Evolutionary conservation across 495 filamentous ascomycete genomes (phyloP).

Genomic region (Aspergillus egyptiacus): DNA sequence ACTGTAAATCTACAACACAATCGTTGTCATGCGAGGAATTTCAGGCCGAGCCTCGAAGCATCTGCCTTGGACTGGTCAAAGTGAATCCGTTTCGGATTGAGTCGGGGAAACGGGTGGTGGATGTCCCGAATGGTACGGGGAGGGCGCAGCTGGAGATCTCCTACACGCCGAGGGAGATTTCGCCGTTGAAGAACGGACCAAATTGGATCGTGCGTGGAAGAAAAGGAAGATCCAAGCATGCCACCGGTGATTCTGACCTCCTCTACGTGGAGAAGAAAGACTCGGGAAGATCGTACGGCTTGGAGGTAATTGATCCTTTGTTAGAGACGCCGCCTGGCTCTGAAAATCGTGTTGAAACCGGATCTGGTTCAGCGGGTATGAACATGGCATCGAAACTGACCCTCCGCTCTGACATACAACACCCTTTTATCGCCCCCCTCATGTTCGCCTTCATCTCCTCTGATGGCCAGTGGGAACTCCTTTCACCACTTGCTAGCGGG

Average conservation of each 20-base stretch:
- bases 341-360: too few relatives aligned
- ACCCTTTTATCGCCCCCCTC: constrained; percentile 9
- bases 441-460: constrained; percentile 1
- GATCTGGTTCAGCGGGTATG: too few relatives aligned
- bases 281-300: neutral
- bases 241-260: neutral
- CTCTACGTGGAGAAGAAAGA: constrained; percentile 5
- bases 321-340: too few relatives aligned
- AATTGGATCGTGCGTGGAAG: neutral
- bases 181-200: neutral
- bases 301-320: neutral
- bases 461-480: neutral
- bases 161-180: neutral
- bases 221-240: neutral
- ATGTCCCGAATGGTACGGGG: neutral
- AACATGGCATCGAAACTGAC: neutral
- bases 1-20: too few relatives aligned
- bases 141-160: neutral
- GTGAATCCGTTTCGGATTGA: neutral
- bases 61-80: neutral
- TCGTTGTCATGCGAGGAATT: neutral
- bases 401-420: constrained; percentile 8
- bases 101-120: neutral
- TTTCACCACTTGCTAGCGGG: constrained; percentile 9
- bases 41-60: neutral